phyloP scores from a whole-genome alignment of 2,329 filamentous ascomycete species.

The Colletotrichum godetiae region DNA sequence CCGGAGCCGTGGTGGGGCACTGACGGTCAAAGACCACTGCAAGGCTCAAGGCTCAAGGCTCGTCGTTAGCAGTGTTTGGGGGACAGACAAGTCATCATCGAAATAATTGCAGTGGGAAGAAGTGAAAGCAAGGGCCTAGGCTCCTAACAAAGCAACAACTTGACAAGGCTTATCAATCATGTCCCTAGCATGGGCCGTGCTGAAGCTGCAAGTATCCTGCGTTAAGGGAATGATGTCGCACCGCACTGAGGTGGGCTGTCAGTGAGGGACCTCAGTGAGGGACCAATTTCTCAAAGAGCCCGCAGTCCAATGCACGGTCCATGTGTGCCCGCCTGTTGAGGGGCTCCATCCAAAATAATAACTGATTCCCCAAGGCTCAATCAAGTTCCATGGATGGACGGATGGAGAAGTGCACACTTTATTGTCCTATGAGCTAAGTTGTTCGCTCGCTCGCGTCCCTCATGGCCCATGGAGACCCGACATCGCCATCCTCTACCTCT shows the following conservation, averaged over 20 bases:
- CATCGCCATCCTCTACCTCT: conserved; percentile 13
- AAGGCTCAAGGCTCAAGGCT: neutral
- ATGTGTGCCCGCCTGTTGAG: conserved; percentile 28
- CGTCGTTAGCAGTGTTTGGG: neutral
- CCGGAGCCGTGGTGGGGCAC: conserved; percentile 27
- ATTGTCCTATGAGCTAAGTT: conserved; percentile 22
- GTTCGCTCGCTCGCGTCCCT: conserved; percentile 16
- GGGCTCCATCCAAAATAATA: conserved; percentile 34
- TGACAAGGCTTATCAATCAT: neutral
- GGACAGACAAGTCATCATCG: conserved; percentile 9
- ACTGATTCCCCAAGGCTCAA: conserved; percentile 20
- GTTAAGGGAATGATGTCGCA: too few relatives aligned
- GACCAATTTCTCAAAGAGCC: conserved; percentile 4
- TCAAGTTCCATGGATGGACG: too few relatives aligned
- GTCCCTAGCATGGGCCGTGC: conserved; percentile 1
- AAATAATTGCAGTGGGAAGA: neutral
- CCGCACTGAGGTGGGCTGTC: too few relatives aligned
- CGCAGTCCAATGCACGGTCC: conserved; percentile 8
- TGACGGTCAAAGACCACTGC: conserved; percentile 28
- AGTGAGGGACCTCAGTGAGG: neutral
- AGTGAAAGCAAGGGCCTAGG: neutral
- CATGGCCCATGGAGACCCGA: conserved; percentile 23
- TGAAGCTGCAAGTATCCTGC: conserved; percentile 3
- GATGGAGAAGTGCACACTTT: conserved; percentile 22
- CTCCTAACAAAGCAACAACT: conserved; percentile 23